These are phyloP conservation scores for Aphanoascus verrucosus DNA, from an alignment of 2,329 filamentous ascomycete species.

Conservation along the genomic window DNA sequence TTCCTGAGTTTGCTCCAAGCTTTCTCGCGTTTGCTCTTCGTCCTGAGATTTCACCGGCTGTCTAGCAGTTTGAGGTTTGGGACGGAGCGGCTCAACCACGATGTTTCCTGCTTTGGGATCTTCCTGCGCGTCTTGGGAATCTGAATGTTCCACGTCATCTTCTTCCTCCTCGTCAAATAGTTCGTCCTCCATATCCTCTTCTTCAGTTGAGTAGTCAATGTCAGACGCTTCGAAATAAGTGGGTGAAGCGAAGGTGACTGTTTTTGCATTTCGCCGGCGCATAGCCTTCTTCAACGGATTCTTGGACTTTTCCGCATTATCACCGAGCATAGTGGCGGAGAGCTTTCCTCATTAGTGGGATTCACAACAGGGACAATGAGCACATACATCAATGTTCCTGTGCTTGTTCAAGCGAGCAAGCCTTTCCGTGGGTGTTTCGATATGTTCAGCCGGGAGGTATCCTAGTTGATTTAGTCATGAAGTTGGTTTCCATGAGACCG, in stretches of 20 bases:
- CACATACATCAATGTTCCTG: slow-evolving; percentile 83
- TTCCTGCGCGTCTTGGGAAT: slow-evolving; percentile 21
- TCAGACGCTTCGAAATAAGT: slow-evolving; percentile 85
- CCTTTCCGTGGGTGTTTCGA: slow-evolving; percentile 92
- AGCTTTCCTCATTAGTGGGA: slow-evolving; percentile 36
- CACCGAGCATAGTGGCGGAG: slow-evolving; percentile 60
- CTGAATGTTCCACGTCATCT: slow-evolving; percentile 29
- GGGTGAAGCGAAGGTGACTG: slow-evolving; percentile 71
- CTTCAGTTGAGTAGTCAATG: slow-evolving; percentile 74
- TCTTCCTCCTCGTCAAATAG: slow-evolving; percentile 39
- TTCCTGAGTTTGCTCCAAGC: slow-evolving; percentile 36
- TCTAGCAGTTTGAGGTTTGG: slow-evolving; percentile 33
- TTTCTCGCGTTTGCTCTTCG: slow-evolving; percentile 21
- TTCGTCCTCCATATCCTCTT: slow-evolving; percentile 44
- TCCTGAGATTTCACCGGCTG: slow-evolving; percentile 23
- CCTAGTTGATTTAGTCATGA: slow-evolving; percentile 49
- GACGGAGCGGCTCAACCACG: slow-evolving; percentile 36
- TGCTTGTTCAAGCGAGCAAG: slow-evolving; percentile 93
- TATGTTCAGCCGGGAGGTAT: slow-evolving; percentile 93
- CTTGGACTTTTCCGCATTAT: slow-evolving; percentile 67
- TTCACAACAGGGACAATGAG: not conserved
- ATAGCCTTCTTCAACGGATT: slow-evolving; percentile 77
- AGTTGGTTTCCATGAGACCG: not conserved
- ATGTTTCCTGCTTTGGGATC: slow-evolving; percentile 30
- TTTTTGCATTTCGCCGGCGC: slow-evolving; percentile 70